Base-by-base conservation (phyloP, 441 rosid genomes). In the Breynia disticha region DNA sequence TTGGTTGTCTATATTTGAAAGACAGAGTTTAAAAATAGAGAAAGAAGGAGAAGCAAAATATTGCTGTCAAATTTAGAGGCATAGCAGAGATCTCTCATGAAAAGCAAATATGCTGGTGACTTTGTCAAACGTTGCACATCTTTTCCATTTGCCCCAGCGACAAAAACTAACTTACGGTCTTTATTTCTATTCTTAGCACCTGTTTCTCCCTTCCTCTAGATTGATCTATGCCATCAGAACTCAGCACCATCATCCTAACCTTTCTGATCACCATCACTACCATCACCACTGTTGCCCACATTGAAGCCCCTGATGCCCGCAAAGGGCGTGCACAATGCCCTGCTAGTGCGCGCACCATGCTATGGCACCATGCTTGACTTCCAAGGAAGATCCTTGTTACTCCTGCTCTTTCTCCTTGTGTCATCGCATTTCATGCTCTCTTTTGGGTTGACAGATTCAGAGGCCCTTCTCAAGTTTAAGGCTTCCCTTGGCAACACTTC, bases 271-370 rank as follows among this genome's bases (percentile, higher is more conserved):
- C 18, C 46, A 46, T 57, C 48, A 52, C 11, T 45, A 16, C 22
- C 41, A 5, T 17, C 42, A 48, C 9, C 52, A 17, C 44, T 13
- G 15, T 41, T 41, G 50, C 35, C 67, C 54, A 37, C 38, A 46
- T 68, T 63, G 76, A 57, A 24, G 56, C 56, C 60, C 69, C 67
- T 52, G 22, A 48, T 51, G 66, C 55, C 55, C 41, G 68, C 52
- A 35, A 66, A 67, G 86, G 83, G 80, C 80, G 75, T 77, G 78
- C 83, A 68, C 69, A 65, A 65, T 59, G 68, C 74, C 74, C 68
- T 62, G 14, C 56, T 21, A 16, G 69, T 71, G 86, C 75, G 76
- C 63, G 74, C 46, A 16, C 68, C 56, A 24, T 60, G 49, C 45
- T 52, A 11, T 19, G 8, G 8, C 35, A 35, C 32, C 11, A 18